Base-by-base conservation (phyloP, 2,329 filamentous ascomycete species). In the Dactylellina leptospora region DNA sequence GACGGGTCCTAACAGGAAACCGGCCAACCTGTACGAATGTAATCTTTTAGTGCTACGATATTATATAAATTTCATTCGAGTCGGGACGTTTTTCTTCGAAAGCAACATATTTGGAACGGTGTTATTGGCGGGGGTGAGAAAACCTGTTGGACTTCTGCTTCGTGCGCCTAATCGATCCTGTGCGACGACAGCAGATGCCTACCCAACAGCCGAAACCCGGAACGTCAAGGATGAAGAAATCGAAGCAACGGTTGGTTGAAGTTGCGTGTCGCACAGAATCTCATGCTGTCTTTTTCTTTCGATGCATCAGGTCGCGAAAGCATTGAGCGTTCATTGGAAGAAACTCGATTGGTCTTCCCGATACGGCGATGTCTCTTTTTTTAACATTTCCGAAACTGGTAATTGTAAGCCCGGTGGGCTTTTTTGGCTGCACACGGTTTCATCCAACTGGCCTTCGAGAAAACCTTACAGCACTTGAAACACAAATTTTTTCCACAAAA, bases 391-490 rank as follows among this genome's bases (percentile, higher is more conserved):
- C 62, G 27, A 54, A 68, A 59, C 45, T n/a, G 40, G 62, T 22
- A 68, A 53, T 60, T 45, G 27, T n/a, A 54, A 25, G 45, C 62
- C 42, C 8, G 53, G 22, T 22, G 28, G 36, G 13, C 22, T 23
- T 4, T 33, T 42, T 54, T 22, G 23, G 3, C n/a, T 50, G 13
- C 33, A 9, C 44, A n/a, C 51, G 51, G 61, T 66, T 58, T 66
- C 51, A 50, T 44, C 45, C 51, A 50, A 27, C 61, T 44, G 51
- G 54, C 16, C 51, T 66, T 66, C 61, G 48, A 56, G 48, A 59
- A 66, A 23, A 51, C 10, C 54, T n/a, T 44, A 68, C 62, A 68
- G 55, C 28, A 59, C 54, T 28, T 68, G 62, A 68, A 68, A 68
- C 62, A 68, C 62, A 59, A 68, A 51, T 38, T 38, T 56, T 64